phyloP scores from a whole-genome alignment of 805 yeast species.

The Yamadazyma nakazawae region DNA sequence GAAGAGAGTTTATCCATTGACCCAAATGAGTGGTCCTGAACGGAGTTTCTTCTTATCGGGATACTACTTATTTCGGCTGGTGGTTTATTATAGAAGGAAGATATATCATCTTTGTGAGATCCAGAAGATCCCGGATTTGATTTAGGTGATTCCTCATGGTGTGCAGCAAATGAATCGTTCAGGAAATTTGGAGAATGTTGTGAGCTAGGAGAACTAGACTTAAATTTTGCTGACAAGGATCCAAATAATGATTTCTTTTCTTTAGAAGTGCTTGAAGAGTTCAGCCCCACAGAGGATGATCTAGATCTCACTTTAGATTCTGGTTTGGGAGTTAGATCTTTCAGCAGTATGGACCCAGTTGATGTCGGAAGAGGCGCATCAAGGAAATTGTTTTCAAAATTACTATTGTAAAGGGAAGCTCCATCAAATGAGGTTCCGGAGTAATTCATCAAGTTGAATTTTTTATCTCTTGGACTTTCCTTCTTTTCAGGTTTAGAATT shows the following conservation, averaged over 20 bases:
- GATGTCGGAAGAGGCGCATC: not conserved
- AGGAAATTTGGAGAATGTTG: constrained; percentile 5
- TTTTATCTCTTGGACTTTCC: constrained; percentile 7
- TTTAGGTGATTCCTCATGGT: not conserved
- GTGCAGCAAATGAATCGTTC: not conserved
- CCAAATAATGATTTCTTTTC: constrained; percentile 31
- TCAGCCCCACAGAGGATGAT: constrained; percentile 11
- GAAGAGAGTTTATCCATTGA: constrained; percentile 8
- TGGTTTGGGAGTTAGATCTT: constrained; percentile 3
- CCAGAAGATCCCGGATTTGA: constrained; percentile 1
- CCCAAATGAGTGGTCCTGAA: constrained; percentile 3
- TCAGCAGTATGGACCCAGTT: constrained; percentile 9
- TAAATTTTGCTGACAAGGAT: constrained; percentile 40
- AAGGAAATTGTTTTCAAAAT: constrained; percentile 9
- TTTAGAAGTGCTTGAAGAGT: constrained; percentile 17
- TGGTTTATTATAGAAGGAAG: constrained; percentile 10
- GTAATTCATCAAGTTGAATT: constrained; percentile 13
- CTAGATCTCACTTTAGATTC: constrained; percentile 12
- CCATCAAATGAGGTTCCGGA: constrained; percentile 15
- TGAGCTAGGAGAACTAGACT: constrained; percentile 16
- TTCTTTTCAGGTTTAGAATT: constrained; percentile 5
- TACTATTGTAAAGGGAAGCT: constrained; percentile 7
- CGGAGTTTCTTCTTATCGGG: constrained; percentile 11
- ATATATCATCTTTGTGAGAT: constrained; percentile 5
- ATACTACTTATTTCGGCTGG: constrained; percentile 13